Base-by-base conservation (phyloP, 2,329 filamentous ascomycete species). In the Hypoxylon sp. region DNA sequence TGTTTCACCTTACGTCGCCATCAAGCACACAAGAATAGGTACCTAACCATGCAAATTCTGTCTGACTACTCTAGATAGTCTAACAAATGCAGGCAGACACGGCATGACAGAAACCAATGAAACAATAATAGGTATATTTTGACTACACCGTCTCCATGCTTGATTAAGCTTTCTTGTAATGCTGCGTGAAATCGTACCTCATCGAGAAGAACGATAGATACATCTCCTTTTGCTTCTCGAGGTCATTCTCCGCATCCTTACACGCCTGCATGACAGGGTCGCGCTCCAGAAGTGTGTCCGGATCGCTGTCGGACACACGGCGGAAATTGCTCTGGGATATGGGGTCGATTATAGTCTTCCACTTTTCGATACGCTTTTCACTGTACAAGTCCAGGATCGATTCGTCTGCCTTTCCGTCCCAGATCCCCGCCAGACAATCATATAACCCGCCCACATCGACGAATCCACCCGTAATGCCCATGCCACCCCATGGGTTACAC, bases 381-480 rank as follows among this genome's bases (percentile, higher is more conserved):
- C 80, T 81, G 74, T 84, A 85, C 24, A 84, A 8, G 11, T 84
- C 82, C 14, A 85, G 72, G 61, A 85, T 84, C 0, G 76, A 76
- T 50, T 81, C 82, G 59, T 83, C 81, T 1, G 82, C 82, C 31
- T 76, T 75, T 1, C 82, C 82, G 29, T 83, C 80, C 77, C 78
- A 83, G 50, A 84, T 81, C 0, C 83, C 83, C 2, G 78, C 76
- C 10, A 91, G 81, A 72, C 88, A 89, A 71, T 91, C 88, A 64
- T 84, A 88, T 5, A 91, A 81, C 0, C 87, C 87, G 10, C 87
- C 88, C 2, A 89, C 83, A 70, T 91, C 89, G n/a, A 88, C 86
- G 60, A 91, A 87, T 0, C 89, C 89, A 5, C 88, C 88, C 0
- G 88, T 90, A 54, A 91, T 84, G 1, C 89, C 89, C 14, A 90